Conservation (phyloP, 108 stramenopile genomes). For the Nitzschia inconspicua region DNA sequence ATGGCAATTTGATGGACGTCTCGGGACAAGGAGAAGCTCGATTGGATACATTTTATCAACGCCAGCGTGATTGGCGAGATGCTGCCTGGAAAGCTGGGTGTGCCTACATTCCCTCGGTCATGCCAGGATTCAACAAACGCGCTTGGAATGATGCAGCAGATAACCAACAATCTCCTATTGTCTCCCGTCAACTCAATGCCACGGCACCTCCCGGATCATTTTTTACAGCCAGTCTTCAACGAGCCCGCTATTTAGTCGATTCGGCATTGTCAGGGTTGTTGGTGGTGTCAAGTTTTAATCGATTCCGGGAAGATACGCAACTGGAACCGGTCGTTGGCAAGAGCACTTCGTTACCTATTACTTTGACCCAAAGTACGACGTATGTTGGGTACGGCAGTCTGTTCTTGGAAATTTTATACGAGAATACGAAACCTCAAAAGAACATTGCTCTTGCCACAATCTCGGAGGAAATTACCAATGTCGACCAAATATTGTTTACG, state of each 20-base stretch:
- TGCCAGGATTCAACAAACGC: slow-evolving; percentile 29
- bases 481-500: too few relatives aligned
- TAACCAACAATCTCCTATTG: background rate
- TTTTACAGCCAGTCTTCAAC: slow-evolving; percentile 5
- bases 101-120: slow-evolving; percentile 14
- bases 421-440: background rate
- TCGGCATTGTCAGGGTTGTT: slow-evolving; percentile 3
- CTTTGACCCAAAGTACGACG: background rate
- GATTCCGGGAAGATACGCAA: slow-evolving; percentile 31
- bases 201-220: background rate
- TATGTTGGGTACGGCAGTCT: slow-evolving; percentile 19
- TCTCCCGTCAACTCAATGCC: slow-evolving; percentile 8
- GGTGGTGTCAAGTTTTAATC: slow-evolving; percentile 21
- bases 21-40: background rate
- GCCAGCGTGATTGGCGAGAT: slow-evolving; percentile 21
- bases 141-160: background rate
- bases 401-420: slow-evolving; percentile 30
- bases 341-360: background rate
- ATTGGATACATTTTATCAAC: slow-evolving; percentile 15
- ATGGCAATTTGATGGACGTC: slow-evolving; percentile 16
- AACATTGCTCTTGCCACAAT: background rate
- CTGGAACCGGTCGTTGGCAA: slow-evolving; percentile 17
- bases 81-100: slow-evolving; percentile 15
- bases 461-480: too few relatives aligned
- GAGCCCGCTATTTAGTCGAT: slow-evolving; percentile 16